phyloP scores from a whole-genome alignment of 352 stramenopile genomes.

The Phytophthora nicotianae region DNA sequence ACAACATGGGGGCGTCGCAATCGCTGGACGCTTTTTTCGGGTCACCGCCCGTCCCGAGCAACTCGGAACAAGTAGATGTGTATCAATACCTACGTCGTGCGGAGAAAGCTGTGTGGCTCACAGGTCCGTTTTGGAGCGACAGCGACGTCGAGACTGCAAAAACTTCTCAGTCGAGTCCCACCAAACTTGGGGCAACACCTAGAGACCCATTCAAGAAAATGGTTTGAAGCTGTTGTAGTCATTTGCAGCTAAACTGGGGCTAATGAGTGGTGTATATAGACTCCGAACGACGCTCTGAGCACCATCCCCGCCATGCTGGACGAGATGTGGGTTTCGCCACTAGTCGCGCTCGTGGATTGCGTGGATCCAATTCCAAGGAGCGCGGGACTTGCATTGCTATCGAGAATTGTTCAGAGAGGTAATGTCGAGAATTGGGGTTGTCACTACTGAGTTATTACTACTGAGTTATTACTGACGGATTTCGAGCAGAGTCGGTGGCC shows the following conservation, averaged over 20 bases:
- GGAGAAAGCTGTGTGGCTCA: conserved; percentile 51
- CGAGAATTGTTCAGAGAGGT: conserved; percentile 56
- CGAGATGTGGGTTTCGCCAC: conserved; percentile 63
- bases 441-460: conserved; percentile 1
- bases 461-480: neutral
- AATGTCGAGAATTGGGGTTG: too few relatives aligned
- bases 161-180: neutral
- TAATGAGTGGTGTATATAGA: conserved; percentile 30
- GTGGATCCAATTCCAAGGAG: conserved; percentile 55
- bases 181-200: conserved; percentile 15
- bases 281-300: conserved; percentile 47
- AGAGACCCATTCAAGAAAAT: conserved; percentile 35
- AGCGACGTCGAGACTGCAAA: neutral
- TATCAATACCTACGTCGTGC: conserved; percentile 48
- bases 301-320: conserved; percentile 63
- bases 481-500: conserved; percentile 39
- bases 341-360: conserved; percentile 63
- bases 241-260: neutral
- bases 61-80: conserved; percentile 49
- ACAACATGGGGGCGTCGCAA: conserved; percentile 50
- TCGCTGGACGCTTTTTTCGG: conserved; percentile 61
- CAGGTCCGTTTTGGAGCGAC: conserved; percentile 40
- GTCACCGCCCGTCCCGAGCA: conserved; percentile 23
- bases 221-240: conserved; percentile 1
- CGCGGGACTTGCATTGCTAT: conserved; percentile 54